Percentiles rank a stretch among this genome's conserved stretches.
These are phyloP conservation scores for Penicillium expansum DNA, from an alignment of 2,329 filamentous ascomycete species.

Conservation along the genomic window DNA sequence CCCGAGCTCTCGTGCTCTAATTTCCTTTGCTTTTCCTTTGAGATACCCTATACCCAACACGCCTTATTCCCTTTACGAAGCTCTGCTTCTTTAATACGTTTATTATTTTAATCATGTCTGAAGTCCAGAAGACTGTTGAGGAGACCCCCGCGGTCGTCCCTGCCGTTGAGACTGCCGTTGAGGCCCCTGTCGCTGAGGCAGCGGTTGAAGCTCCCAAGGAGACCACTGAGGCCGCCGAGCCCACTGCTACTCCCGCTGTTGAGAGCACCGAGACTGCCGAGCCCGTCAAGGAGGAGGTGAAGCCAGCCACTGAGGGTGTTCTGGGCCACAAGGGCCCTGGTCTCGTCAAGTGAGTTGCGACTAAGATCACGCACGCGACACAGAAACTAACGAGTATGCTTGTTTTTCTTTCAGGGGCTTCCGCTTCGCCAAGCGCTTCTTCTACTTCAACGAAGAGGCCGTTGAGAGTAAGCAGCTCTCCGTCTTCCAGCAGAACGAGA, in stretches of 20 bases:
- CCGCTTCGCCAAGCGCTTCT: constrained; percentile 88
- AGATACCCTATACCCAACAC: constrained; percentile 26
- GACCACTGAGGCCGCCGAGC: constrained; percentile 12
- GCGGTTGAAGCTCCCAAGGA: constrained; percentile 13
- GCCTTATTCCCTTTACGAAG: constrained; percentile 15
- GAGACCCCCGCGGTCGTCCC: constrained; percentile 26
- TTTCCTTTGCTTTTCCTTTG: constrained; percentile 27
- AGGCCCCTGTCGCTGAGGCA: constrained; percentile 13
- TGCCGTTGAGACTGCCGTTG: constrained; percentile 15
- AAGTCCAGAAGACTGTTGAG: constrained; percentile 28
- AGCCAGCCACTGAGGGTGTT: constrained; percentile 76
- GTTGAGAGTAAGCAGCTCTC: constrained; percentile 71
- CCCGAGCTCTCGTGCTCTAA: constrained; percentile 28
- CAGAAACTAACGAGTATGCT: constrained; percentile 10
- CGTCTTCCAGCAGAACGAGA: constrained; percentile 82
- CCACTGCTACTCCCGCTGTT: constrained; percentile 9
- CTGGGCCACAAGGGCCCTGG: constrained; percentile 88
- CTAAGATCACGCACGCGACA: not conserved
- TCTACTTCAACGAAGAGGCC: constrained; percentile 76
- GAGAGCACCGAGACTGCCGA: constrained; percentile 18
- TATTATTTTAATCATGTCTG: constrained; percentile 31
- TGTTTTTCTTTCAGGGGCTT: constrained; percentile 63
- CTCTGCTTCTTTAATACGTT: constrained; percentile 25
- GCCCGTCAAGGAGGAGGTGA: constrained; percentile 46
- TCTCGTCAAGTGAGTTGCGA: constrained; percentile 74